phyloP scores from a whole-genome alignment of 2,329 filamentous ascomycete genomes.

The Ceratocystis harringtonii region DNA sequence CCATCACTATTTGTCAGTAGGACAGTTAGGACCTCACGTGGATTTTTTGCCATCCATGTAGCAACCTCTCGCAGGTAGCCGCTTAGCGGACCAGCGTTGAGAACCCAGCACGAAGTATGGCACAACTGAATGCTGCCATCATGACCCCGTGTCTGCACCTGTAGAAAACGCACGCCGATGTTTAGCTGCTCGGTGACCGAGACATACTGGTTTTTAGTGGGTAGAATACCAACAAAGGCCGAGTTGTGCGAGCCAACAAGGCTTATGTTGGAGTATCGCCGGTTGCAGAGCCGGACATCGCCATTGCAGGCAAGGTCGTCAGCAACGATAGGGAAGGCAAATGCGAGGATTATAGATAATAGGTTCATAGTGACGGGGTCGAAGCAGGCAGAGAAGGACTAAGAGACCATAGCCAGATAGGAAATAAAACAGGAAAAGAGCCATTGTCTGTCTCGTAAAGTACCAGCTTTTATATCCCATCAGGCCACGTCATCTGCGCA shows the following conservation, averaged over 20 bases:
- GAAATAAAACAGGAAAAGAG: not conserved
- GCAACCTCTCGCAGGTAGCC: slow-evolving; percentile 43
- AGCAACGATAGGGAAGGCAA: not conserved
- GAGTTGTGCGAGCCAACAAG: slow-evolving; percentile 51
- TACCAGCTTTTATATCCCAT: not conserved
- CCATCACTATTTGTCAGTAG: slow-evolving; percentile 47
- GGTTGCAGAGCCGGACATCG: slow-evolving; percentile 37
- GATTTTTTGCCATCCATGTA: slow-evolving; percentile 42
- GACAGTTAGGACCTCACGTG: slow-evolving; percentile 46
- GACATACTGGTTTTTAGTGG: slow-evolving; percentile 45
- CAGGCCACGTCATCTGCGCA: not conserved
- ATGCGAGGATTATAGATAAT: not conserved
- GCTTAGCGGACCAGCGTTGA: slow-evolving; percentile 43
- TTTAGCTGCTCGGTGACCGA: slow-evolving; percentile 43
- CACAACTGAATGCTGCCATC: slow-evolving; percentile 42
- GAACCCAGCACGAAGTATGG: slow-evolving; percentile 46
- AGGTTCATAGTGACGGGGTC: not conserved
- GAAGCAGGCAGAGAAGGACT: not conserved
- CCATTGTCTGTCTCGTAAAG: not conserved
- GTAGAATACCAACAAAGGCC: slow-evolving; percentile 43
- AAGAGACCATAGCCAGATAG: not conserved
- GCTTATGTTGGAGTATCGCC: slow-evolving; percentile 44
- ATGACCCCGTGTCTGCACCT: slow-evolving; percentile 46
- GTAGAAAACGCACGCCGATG: slow-evolving; percentile 47
- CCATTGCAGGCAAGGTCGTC: slow-evolving; percentile 38